phyloP scores from a whole-genome alignment of 192 early-diverging fungal genomes.

The Coemansia sp. region DNA sequence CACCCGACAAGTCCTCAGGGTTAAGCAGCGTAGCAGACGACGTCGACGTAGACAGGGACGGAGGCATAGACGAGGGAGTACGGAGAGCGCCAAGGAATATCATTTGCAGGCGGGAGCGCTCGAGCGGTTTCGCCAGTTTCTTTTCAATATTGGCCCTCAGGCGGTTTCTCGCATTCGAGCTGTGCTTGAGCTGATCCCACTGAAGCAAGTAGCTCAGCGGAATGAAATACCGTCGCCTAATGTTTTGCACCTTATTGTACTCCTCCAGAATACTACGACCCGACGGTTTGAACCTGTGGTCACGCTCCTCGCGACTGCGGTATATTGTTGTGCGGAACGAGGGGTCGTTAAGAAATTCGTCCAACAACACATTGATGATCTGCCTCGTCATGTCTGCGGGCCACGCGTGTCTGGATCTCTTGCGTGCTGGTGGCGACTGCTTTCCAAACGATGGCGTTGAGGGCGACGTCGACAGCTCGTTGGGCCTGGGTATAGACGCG shows the following conservation, averaged over 20 bases:
- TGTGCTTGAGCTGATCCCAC: conserved; percentile 36
- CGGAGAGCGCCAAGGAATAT: conserved; percentile 27
- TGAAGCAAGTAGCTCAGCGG: conserved; percentile 47
- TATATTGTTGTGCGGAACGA: conserved; percentile 48
- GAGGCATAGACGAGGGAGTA: background rate
- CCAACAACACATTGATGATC: conserved; percentile 47
- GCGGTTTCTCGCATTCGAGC: background rate
- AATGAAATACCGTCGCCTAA: conserved; percentile 45
- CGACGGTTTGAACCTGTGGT: conserved; percentile 32
- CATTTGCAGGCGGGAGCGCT: conserved; percentile 33
- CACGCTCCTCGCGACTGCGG: conserved; percentile 49
- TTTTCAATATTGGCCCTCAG: conserved; percentile 35
- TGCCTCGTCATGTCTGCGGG: conserved; percentile 41
- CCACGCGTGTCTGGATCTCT: conserved; percentile 49
- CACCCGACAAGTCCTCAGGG: background rate
- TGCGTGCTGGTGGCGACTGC: conserved; percentile 18
- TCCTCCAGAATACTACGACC: conserved; percentile 43
- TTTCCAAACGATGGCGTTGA: conserved; percentile 18
- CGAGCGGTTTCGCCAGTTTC: conserved; percentile 45
- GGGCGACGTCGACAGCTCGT: conserved; percentile 5
- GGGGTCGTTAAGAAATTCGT: conserved; percentile 41
- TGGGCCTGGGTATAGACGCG: background rate
- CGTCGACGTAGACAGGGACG: background rate
- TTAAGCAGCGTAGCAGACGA: background rate
- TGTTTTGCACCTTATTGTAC: conserved; percentile 52